Evolutionary conservation across 768 basidiomycete genomes (phyloP).

Genomic region (Hericium erinaceus): DNA sequence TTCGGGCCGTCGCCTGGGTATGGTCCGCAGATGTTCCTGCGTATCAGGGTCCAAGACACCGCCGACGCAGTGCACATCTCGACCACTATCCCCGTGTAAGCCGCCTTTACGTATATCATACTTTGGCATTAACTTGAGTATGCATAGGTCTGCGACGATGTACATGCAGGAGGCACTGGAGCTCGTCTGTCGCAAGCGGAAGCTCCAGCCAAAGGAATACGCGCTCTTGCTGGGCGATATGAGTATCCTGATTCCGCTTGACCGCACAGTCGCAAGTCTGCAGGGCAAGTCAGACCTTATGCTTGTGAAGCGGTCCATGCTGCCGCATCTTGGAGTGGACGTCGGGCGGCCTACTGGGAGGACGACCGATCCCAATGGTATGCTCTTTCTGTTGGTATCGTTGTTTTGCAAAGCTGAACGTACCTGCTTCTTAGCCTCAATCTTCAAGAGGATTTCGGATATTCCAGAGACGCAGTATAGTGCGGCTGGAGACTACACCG

Average conservation of each 20-base stretch:
- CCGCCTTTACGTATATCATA: conserved; percentile 6
- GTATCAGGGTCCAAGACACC: conserved; percentile 72
- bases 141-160: conserved; percentile 71
- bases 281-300: conserved; percentile 80
- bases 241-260: conserved; percentile 79
- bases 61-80: conserved; percentile 79
- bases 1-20: conserved; percentile 61
- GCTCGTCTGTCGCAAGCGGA: conserved; percentile 63
- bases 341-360: conserved; percentile 53
- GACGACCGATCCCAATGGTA: conserved; percentile 91
- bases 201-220: conserved; percentile 71
- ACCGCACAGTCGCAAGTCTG: conserved; percentile 92
- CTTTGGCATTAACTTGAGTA: neutral
- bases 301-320: conserved; percentile 69
- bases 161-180: conserved; percentile 97
- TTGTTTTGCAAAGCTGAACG: neutral
- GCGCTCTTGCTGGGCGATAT: conserved; percentile 59
- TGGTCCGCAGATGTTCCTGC: conserved; percentile 77
- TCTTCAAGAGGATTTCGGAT: conserved; percentile 85
- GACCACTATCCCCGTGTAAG: conserved; percentile 88
- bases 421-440: conserved; percentile 53
- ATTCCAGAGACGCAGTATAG: conserved; percentile 38
- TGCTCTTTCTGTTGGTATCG: conserved; percentile 7
- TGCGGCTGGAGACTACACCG: conserved; percentile 65
- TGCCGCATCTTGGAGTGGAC: conserved; percentile 63